phyloP scores from a whole-genome alignment of 495 filamentous ascomycete species.

The Schizothecium vesticola region DNA sequence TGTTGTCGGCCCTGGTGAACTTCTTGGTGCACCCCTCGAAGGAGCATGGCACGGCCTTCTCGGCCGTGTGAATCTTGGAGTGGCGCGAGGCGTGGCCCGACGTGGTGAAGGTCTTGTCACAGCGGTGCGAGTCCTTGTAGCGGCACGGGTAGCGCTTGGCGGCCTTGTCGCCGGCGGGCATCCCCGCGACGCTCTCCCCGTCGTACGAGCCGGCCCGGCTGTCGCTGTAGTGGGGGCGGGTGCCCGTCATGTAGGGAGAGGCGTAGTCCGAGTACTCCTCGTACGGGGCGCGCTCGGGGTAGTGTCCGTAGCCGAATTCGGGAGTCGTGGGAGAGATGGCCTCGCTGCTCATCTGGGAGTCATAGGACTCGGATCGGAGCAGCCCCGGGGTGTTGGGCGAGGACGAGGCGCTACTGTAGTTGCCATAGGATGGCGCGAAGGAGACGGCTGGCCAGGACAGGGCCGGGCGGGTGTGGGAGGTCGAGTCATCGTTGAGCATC shows the following conservation, averaged over 20 bases:
- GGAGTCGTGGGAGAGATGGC: constrained; percentile 47
- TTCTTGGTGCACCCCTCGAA: constrained; percentile 76
- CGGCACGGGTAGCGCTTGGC: constrained; percentile 64
- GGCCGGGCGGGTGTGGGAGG: constrained; percentile 7
- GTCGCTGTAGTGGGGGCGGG: constrained; percentile 24
- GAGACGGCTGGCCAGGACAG: constrained; percentile 6
- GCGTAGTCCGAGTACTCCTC: constrained; percentile 34
- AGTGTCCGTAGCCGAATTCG: constrained; percentile 24
- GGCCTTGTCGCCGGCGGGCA: constrained; percentile 29
- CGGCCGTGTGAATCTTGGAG: constrained; percentile 92
- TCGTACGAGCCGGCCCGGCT: constrained; percentile 28
- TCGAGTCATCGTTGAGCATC: constrained; percentile 47
- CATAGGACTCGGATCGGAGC: constrained; percentile 49
- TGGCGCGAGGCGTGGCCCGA: constrained; percentile 95
- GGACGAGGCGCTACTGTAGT: constrained; percentile 29
- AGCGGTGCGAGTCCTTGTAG: constrained; percentile 58
- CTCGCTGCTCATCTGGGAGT: constrained; percentile 47
- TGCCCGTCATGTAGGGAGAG: constrained; percentile 31
- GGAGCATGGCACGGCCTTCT: constrained; percentile 86
- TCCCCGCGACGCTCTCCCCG: constrained; percentile 37
- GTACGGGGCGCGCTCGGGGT: constrained; percentile 22
- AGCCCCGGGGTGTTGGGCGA: constrained; percentile 45
- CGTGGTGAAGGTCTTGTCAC: constrained; percentile 84
- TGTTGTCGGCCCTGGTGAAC: constrained; percentile 95
- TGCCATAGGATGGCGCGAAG: constrained; percentile 10